phyloP scores from a whole-genome alignment of 306 rosid species.

The Neltuma alba region DNA sequence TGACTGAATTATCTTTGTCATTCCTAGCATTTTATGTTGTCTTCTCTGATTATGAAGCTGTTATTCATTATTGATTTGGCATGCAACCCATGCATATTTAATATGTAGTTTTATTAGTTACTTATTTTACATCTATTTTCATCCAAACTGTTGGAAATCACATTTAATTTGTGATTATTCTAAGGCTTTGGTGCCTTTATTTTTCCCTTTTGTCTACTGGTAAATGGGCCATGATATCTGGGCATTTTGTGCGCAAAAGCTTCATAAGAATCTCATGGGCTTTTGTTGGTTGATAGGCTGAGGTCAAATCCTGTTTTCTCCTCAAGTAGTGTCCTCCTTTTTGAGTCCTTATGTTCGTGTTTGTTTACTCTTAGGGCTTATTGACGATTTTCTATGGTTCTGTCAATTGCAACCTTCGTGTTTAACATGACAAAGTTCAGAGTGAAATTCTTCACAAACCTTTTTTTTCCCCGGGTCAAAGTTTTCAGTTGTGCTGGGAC shows the following conservation, averaged over 20 bases:
- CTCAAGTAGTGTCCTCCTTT: background rate
- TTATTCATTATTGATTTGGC: slow-evolving; percentile 8
- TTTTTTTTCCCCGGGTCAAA: background rate
- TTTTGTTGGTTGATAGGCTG: background rate
- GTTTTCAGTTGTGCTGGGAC: background rate
- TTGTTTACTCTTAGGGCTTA: background rate
- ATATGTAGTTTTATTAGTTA: background rate
- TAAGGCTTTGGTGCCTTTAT: background rate
- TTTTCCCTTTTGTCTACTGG: background rate
- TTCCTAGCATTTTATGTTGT: slow-evolving; percentile 23
- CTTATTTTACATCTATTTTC: background rate
- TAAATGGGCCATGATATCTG: background rate
- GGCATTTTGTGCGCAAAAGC: background rate
- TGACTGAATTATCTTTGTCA: slow-evolving; percentile 23
- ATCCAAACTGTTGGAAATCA: too few species aligned
- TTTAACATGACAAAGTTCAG: background rate
- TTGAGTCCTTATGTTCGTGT: background rate
- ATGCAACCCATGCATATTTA: background rate
- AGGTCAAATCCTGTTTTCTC: background rate
- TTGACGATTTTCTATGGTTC: background rate
- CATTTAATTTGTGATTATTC: background rate
- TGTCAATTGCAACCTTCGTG: background rate
- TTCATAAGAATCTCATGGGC: background rate
- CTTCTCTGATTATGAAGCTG: slow-evolving; percentile 6
- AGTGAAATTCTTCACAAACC: background rate